Base-by-base conservation (phyloP, 1,139 yeast species). In the Suhomyces taliae region DNA sequence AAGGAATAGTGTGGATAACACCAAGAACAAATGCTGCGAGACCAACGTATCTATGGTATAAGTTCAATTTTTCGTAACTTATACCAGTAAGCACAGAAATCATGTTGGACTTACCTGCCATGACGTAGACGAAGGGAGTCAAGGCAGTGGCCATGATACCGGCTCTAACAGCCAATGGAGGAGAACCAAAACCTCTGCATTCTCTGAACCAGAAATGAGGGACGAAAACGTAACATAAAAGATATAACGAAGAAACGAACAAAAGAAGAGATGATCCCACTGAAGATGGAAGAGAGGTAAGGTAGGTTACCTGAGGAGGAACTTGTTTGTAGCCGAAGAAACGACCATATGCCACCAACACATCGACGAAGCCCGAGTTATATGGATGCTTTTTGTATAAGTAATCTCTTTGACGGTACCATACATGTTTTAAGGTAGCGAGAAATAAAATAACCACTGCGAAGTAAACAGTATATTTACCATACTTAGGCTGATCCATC, bases 91-190 rank as follows among this genome's bases (percentile, higher is more conserved):
- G 55, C 10, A 69, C 61, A 7, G 81, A 70, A 37, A 80, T 70
- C 49, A 79, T 59, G 55, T 80, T 81, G 9, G 80, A 59, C 59
- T 81, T 81, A 4, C 85, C 85, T 0, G 82, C 73, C 49, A 81
- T 61, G 2, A 79, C 67, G 49, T 76, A 73, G 29, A 80, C 60
- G 54, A 79, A 78, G 0, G 85, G 85, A 3, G 79, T 69, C 46
- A 80, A 65, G 0, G 84, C 83, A 27, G 76, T 67, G 5, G 82
- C 74, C 74, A 78, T 74, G 35, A 79, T 51, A 2, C 85, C 85
- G 1, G 83, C 68, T 45, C 85, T 62, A 1, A 79, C 75, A 0
- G 81, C 82, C 41, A 81, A 53, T n/a, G 87, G 87, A n/a, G 87
- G 85, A 1, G 84, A 71, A 1, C 87, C 88, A 61, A 82, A 82